phyloP scores from a whole-genome alignment of 805 yeast genomes.

The Teunomyces atbi region DNA sequence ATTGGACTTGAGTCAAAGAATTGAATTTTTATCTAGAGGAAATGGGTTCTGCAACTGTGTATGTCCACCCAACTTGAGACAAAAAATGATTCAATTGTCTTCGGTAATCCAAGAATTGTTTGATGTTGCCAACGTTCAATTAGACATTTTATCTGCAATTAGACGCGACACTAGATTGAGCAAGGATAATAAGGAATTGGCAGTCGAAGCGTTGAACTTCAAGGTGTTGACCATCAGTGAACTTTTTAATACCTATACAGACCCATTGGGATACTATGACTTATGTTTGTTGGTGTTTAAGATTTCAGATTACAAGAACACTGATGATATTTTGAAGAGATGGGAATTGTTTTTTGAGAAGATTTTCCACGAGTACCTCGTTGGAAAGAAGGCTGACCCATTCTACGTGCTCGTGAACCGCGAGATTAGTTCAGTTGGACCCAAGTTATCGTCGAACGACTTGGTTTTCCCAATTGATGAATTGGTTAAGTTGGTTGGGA shows the following conservation, averaged over 20 bases:
- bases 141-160: conserved; percentile 56
- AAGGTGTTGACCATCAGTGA: conserved; percentile 71
- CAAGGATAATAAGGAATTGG: conserved; percentile 48
- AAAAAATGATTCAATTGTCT: conserved; percentile 69
- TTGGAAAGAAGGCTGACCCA: conserved; percentile 29
- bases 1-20: conserved; percentile 66
- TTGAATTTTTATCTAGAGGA: conserved; percentile 87
- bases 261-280: conserved; percentile 84
- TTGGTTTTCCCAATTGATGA: conserved; percentile 77
- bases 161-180: conserved; percentile 50
- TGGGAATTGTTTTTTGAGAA: conserved; percentile 75
- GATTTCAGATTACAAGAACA: conserved; percentile 79
- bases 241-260: conserved; percentile 81
- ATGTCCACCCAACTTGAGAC: conserved; percentile 73
- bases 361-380: conserved; percentile 30
- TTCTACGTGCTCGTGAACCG: conserved; percentile 38
- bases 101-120: conserved; percentile 72
- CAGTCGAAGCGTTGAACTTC: conserved; percentile 55
- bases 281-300: conserved; percentile 76
- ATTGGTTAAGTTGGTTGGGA: conserved; percentile 63
- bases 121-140: conserved; percentile 84
- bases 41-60: conserved; percentile 88
- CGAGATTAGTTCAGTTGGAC: conserved; percentile 53
- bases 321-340: conserved; percentile 75
- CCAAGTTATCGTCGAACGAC: conserved; percentile 64